phyloP scores from a whole-genome alignment of 1,284 basidiomycete genomes.

The Phellopilus nigrolimitatus region DNA sequence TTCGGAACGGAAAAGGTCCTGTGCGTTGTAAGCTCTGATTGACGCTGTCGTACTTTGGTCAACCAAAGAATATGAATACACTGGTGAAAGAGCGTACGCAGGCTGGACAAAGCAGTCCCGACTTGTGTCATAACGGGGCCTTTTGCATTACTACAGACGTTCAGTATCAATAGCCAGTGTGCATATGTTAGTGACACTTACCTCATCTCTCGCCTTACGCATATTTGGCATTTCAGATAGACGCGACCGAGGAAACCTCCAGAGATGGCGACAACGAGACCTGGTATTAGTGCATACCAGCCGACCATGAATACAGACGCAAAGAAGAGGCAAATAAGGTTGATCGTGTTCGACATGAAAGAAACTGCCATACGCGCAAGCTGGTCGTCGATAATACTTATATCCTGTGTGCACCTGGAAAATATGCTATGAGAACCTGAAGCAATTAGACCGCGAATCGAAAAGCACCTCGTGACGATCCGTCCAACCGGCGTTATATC shows the following conservation, averaged over 20 bases:
- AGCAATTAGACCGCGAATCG: conserved; percentile 26
- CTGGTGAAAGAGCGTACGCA: conserved; percentile 22
- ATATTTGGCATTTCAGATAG: conserved; percentile 28
- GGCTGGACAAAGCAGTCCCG: conserved; percentile 36
- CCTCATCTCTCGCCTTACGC: conserved; percentile 21
- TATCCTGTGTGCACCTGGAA: conserved; percentile 34
- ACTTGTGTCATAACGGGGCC: conserved; percentile 42
- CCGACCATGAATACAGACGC: conserved; percentile 7
- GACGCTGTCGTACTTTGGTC: conserved; percentile 26
- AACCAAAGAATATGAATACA: neutral
- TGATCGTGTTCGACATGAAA: conserved; percentile 14
- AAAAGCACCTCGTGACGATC: conserved; percentile 34
- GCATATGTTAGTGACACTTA: no score
- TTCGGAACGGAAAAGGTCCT: conserved; percentile 20
- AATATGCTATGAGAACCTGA: conserved; percentile 25
- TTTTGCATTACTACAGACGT: conserved; percentile 34
- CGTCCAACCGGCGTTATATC: conserved; percentile 39
- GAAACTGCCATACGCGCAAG: conserved; percentile 22
- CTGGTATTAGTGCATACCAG: conserved; percentile 18
- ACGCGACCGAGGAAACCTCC: conserved; percentile 16
- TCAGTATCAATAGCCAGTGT: no score
- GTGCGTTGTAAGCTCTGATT: conserved; percentile 26
- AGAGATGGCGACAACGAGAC: conserved; percentile 16
- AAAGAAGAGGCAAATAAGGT: conserved; percentile 4
- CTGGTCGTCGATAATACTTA: conserved; percentile 33